A percentile compares a stretch with the other conserved stretches of the same genome.
These are phyloP conservation scores for Candida ovalis DNA, from an alignment of 805 yeast species.

Conservation along the genomic window DNA sequence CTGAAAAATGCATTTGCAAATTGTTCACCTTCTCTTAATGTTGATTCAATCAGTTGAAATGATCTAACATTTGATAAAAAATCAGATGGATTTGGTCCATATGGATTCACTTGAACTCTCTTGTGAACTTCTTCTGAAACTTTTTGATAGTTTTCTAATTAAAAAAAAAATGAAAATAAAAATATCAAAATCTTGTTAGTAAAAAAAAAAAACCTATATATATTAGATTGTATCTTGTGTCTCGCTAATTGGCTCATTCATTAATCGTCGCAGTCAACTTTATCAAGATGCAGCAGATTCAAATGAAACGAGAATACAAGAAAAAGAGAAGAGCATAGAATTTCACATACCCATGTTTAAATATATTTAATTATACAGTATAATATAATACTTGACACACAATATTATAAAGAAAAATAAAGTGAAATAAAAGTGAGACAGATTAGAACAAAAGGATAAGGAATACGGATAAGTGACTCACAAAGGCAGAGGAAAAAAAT, in stretches of 20 bases:
- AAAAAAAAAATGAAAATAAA: background rate
- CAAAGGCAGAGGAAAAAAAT: background rate
- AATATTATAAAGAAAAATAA: background rate
- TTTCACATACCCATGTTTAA: background rate
- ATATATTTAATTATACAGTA: background rate
- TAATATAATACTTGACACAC: background rate
- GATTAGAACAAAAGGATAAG: background rate
- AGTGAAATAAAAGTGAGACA: background rate
- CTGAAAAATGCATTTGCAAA: conserved; percentile 95
- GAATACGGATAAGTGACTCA: background rate
- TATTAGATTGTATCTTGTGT: background rate
- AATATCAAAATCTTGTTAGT: background rate
- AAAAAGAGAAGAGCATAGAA: too few species aligned
- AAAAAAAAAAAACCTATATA: too few species aligned
- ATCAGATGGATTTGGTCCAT: conserved; percentile 95
- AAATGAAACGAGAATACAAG: too few species aligned
- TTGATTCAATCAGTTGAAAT: conserved; percentile 91
- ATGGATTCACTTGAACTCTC: conserved; percentile 59
- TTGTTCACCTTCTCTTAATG: conserved; percentile 97
- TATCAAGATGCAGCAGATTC: too few species aligned
- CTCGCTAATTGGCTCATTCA: background rate
- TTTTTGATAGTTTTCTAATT: conserved; percentile 40
- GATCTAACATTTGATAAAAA: conserved; percentile 82
- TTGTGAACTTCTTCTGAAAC: conserved; percentile 42
- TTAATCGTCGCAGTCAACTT: too few species aligned